These are phyloP conservation scores for Pyracantha coccinea DNA, from an alignment of 331 rosid genomes.

Conservation along the genomic window DNA sequence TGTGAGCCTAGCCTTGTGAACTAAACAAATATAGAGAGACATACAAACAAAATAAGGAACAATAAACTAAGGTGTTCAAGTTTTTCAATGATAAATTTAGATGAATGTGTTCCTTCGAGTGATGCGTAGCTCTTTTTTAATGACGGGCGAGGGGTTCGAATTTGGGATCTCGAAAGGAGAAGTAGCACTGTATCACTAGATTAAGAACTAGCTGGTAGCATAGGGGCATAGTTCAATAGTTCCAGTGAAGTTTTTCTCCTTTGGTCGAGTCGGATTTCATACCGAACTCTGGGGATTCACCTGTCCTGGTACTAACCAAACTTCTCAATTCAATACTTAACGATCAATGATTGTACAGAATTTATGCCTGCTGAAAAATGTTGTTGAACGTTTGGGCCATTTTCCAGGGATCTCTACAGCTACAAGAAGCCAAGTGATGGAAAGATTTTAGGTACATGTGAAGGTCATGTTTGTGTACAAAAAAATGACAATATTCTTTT, in stretches of 20 bases:
- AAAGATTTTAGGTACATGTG: neutral
- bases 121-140: neutral
- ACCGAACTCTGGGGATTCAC: too few species aligned
- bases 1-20: neutral
- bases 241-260: neutral
- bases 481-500: neutral
- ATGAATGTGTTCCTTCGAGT: neutral
- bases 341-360: neutral
- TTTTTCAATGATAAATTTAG: neutral
- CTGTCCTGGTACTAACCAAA: neutral
- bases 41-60: neutral
- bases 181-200: too few species aligned
- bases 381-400: neutral
- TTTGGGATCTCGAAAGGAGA: too few species aligned
- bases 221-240: too few species aligned
- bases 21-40: neutral
- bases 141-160: too few species aligned
- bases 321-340: neutral
- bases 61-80: neutral
- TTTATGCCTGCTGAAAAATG: neutral
- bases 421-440: neutral
- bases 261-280: neutral
- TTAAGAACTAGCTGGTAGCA: too few species aligned
- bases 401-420: neutral
- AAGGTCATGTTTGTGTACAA: constrained; percentile 1